Conservation (phyloP, 208 protist genomes). For the Crithidia fasciculata region DNA sequence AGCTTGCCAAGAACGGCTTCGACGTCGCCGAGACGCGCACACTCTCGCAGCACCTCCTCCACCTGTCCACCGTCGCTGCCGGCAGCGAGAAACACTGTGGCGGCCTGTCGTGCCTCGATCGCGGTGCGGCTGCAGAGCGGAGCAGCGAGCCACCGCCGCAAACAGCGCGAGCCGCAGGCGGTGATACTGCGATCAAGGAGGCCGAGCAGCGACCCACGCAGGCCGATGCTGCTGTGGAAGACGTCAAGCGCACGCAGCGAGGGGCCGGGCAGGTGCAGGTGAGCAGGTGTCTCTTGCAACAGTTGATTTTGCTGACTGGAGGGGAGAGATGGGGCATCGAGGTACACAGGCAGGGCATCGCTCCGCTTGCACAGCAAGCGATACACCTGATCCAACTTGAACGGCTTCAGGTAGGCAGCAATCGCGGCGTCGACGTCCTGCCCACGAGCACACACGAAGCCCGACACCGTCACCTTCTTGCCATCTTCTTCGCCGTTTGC, state of each 20-base stretch:
- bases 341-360: not conserved
- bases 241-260: slow-evolving; percentile 84
- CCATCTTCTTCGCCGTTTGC: slow-evolving; percentile 75
- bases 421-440: slow-evolving; percentile 53
- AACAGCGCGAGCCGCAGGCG: slow-evolving; percentile 53
- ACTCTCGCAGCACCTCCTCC: slow-evolving; percentile 71
- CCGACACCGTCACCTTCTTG: slow-evolving; percentile 55
- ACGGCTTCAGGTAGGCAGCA: slow-evolving; percentile 55
- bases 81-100: slow-evolving; percentile 52
- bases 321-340: not conserved
- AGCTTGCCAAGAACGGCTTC: slow-evolving; percentile 82
- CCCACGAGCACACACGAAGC: slow-evolving; percentile 10
- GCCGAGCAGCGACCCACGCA: slow-evolving; percentile 53
- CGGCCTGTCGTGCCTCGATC: slow-evolving; percentile 55
- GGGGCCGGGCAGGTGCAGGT: slow-evolving; percentile 55
- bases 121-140: slow-evolving; percentile 44
- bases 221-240: slow-evolving; percentile 68
- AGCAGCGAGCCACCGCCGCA: slow-evolving; percentile 74
- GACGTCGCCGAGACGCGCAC: slow-evolving; percentile 69
- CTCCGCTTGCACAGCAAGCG: slow-evolving; percentile 29
- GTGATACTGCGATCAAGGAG: slow-evolving; percentile 82
- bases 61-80: slow-evolving; percentile 42
- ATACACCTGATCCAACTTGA: slow-evolving; percentile 65
- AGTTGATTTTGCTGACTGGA: not conserved
- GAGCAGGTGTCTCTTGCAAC: not conserved